These are phyloP conservation scores for Botryotinia calthae DNA, from an alignment of 2,329 filamentous ascomycete genomes.

Conservation along the genomic window DNA sequence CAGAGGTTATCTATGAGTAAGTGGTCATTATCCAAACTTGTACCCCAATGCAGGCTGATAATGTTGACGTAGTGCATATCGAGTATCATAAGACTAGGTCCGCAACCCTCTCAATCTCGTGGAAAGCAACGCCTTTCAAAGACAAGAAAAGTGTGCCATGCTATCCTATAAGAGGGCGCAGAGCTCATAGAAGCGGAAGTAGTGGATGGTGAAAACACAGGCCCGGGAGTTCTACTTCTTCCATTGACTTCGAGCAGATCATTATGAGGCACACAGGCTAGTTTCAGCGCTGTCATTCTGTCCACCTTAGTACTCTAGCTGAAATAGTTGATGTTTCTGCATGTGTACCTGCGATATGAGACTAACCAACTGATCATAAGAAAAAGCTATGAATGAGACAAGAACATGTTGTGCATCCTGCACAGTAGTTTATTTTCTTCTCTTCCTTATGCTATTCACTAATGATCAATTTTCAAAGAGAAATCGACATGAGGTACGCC, in stretches of 20 bases:
- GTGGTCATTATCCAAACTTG: slow-evolving; percentile 12
- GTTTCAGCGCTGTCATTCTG: background rate
- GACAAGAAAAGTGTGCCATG: background rate
- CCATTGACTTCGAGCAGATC: background rate
- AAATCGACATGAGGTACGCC: slow-evolving; percentile 93
- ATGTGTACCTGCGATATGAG: background rate
- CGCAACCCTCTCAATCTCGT: background rate
- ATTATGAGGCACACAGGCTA: background rate
- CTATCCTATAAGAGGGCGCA: background rate
- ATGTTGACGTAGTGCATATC: slow-evolving; percentile 25
- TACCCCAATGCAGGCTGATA: slow-evolving; percentile 6
- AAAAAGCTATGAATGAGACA: background rate
- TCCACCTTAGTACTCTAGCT: background rate
- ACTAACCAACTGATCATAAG: background rate
- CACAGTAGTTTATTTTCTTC: background rate
- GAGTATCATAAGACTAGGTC: slow-evolving; percentile 19
- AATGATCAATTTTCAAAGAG: slow-evolving; percentile 78
- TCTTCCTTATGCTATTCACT: background rate
- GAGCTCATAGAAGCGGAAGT: too few species aligned
- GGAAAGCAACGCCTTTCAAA: background rate
- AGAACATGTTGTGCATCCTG: background rate
- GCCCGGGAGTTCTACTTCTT: background rate
- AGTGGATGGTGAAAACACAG: background rate
- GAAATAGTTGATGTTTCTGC: background rate
- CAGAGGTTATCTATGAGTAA: slow-evolving; percentile 49